Evolutionary conservation across 2,329 filamentous ascomycete genomes (phyloP).

Genomic region (Aspergillus udagawae): DNA sequence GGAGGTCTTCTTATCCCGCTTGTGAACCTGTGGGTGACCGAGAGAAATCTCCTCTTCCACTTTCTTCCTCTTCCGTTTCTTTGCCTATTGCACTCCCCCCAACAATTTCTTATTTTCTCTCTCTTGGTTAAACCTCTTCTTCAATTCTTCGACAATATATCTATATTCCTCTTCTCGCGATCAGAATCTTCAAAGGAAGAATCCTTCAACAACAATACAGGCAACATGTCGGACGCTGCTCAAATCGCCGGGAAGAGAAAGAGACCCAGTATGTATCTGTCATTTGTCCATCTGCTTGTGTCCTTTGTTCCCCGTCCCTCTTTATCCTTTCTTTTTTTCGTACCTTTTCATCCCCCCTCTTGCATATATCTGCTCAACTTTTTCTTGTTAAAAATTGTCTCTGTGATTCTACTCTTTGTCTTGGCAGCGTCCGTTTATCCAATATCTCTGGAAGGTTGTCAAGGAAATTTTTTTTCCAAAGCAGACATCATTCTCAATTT

Average conservation of each 20-base stretch:
- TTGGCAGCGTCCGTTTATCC: neutral
- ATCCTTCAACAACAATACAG: constrained; percentile 1
- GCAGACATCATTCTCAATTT: neutral
- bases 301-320: neutral
- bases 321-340: constrained; percentile 2
- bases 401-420: neutral
- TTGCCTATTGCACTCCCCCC: neutral
- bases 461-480: neutral
- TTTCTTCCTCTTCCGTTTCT: neutral
- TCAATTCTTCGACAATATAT: neutral
- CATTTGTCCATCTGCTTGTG: neutral
- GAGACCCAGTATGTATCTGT: constrained; percentile 33
- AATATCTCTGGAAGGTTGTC: neutral
- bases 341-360: neutral
- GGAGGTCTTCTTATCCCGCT: neutral
- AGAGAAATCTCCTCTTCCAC: neutral
- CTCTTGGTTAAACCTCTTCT: too few species aligned
- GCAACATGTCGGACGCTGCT: constrained; percentile 31
- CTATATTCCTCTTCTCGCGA: neutral
- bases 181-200: neutral
- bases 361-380: neutral
- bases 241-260: constrained; percentile 36
- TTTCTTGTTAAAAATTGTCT: neutral
- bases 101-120: neutral
- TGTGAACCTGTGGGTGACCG: neutral